Evolutionary conservation across 352 stramenopile species (phyloP), one percentile per base, ranked within the genome.

Genomic region (Chrysophaeum taylorii): DNA sequence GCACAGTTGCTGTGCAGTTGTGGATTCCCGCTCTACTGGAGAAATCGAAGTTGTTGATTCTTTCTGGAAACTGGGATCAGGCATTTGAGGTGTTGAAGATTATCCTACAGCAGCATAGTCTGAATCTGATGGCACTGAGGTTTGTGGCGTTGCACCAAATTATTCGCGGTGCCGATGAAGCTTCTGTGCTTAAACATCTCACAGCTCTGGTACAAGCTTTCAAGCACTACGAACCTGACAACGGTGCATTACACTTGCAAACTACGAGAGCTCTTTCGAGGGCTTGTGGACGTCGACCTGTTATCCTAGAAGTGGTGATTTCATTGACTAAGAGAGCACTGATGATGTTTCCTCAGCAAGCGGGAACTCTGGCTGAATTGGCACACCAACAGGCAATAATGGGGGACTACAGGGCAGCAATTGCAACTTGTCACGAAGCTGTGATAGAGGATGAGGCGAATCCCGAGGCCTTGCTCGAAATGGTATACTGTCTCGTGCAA

Each of bases 401-500:
- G 63, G 48, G 69, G 7, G 43, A 75, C 5, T 72, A 70, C 4
- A 50, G 36, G 2, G 52, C 63, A 35, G 89, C 94, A 71, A 78
- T 82, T 1, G 89, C 64, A 15, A 63, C 81, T 0, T 95, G 92
- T 71, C 80, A 91, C 61, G 81, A 87, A 2, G 77, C 80, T 18
- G 86, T 87, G 41, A 80, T 93, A 64, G 88, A 87, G 41, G 69
- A 78, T 4, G 84, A 92, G 33, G 83, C 87, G 29, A 94, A 93
- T 73, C 82, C 91, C 48, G 79, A 82, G 61, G 89, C 89, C n/a
- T 79, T 95, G 4, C 82, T 90, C 45, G 89, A 89, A 0, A 79
- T 93, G 50, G 94, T 96, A 70, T 94, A 93, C 76, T 94, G 88
- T 73, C 89, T 95, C 74, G 84, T 96, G 71, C 91, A 90, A 54